Conservation (phyloP, 208 protist genomes). For the Spongospora subterranea region DNA sequence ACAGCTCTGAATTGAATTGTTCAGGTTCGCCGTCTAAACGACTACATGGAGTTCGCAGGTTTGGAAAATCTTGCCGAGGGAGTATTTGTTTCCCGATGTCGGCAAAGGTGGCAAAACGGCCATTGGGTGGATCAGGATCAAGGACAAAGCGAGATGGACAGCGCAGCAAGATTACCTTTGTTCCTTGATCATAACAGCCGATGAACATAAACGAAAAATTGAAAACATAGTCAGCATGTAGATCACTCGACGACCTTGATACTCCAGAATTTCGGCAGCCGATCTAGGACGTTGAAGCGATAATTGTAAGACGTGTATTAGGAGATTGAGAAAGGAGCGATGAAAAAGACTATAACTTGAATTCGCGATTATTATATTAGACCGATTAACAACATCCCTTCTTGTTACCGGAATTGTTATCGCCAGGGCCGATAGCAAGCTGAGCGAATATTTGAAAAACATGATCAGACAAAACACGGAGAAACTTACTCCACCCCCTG, state of each 20-base stretch:
- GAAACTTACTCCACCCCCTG: neutral
- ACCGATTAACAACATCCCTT: conserved; percentile 50
- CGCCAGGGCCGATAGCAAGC: neutral
- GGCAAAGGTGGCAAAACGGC: neutral
- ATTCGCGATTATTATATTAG: neutral
- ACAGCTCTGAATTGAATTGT: neutral
- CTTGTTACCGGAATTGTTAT: conserved; percentile 4
- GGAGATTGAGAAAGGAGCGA: conserved; percentile 25
- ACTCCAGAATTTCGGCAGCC: neutral
- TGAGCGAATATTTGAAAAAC: conserved; percentile 9
- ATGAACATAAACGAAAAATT: too few relatives aligned
- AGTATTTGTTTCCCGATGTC: neutral
- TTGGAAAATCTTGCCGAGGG: neutral
- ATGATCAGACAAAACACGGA: neutral
- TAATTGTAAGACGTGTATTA: conserved; percentile 5
- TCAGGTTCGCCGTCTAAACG: neutral
- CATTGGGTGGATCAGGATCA: conserved; percentile 1
- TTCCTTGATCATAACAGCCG: too few relatives aligned
- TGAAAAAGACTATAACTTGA: conserved; percentile 22
- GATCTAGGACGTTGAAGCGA: neutral
- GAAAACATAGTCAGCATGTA: too few relatives aligned
- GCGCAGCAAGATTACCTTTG: neutral
- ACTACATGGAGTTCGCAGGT: conserved; percentile 18
- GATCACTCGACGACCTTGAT: neutral
- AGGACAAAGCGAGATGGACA: neutral